Evolutionary conservation across 2,329 filamentous ascomycete genomes (phyloP), one percentile per base, ranked within the genome.

Genomic region (Zymoseptoria ardabiliae): DNA sequence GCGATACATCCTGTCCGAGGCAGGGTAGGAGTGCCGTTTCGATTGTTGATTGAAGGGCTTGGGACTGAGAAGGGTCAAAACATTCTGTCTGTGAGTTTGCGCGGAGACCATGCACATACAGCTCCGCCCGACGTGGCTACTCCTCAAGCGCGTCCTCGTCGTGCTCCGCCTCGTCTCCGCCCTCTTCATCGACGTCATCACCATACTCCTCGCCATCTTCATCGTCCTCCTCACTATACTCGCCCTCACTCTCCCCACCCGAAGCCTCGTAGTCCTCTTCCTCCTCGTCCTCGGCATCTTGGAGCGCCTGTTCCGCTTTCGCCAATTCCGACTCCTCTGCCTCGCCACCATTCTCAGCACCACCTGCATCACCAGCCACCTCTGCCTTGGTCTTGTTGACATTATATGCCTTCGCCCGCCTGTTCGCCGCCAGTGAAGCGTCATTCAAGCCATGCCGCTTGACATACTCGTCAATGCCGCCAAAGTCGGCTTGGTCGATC

Each of bases 401-500:
- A 65, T 85, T 85, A 55, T 83, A 78, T 61, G 78, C 81, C 75
- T 85, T 85, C 5, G 85, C 85, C 23, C 82, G 76, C 45, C 85
- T 73, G 30, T 79, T 77, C 23, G 82, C 83, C 1, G 85, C 85
- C 72, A 87, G 76, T 67, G 82, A 85, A 2, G 84, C 82, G 67
- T 87, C 85, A 57, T 87, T 83, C 30, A 87, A 73, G 5, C 78
- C 77, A 66, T 86, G 83, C 28, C 78, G 76, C 70, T 84, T 84
- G 59, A 87, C 77, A 63, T 86, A 87, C 4, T 76, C 75, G 63
- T 86, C 84, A 53, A 87, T 86, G 17, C 82, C 83, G 0, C 78
- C 75, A 64, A 81, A 86, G 67, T 87, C 82, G 8, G 79, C 81
- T 66, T 87, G 84, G 63, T 87, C 85, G 50, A 87, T 75, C 84